Conservation (phyloP, 1,284 basidiomycete species). For the Sphaerobolus stellatus region DNA sequence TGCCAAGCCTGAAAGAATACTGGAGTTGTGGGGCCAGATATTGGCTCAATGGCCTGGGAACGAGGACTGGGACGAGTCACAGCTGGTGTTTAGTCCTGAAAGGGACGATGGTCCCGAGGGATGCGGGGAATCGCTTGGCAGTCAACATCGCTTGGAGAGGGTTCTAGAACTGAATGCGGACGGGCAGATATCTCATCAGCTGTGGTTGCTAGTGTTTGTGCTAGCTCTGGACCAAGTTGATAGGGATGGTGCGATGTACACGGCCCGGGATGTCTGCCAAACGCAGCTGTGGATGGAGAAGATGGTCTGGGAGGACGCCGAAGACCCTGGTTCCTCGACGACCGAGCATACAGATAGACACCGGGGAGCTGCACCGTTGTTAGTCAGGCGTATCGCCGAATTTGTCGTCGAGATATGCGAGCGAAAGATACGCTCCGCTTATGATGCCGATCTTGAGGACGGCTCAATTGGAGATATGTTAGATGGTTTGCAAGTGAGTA, state of each 20-base stretch:
- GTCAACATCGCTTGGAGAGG: background rate
- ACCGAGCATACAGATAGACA: background rate
- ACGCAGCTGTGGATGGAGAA: background rate
- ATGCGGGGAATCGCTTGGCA: conserved; percentile 1
- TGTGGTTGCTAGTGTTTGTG: conserved; percentile 26
- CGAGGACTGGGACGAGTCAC: background rate
- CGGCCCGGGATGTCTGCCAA: background rate
- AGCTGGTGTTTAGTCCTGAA: conserved; percentile 3
- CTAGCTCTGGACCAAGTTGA: background rate
- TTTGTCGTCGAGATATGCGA: conserved; percentile 1
- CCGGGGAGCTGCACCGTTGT: conserved; percentile 1
- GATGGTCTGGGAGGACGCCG: background rate
- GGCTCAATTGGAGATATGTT: conserved; percentile 33
- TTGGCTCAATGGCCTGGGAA: background rate
- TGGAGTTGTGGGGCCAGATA: background rate
- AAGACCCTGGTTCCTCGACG: conserved; percentile 3
- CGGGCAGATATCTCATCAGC: conserved; percentile 29
- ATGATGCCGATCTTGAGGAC: background rate
- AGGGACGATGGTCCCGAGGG: background rate
- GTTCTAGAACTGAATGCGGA: conserved; percentile 29
- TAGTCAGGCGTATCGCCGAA: conserved; percentile 3
- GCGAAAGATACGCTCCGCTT: conserved; percentile 3
- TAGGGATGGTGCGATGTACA: background rate
- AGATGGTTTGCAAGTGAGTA: conserved; percentile 33
- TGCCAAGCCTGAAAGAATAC: background rate